Evolutionary conservation across 305 asterid species (phyloP), one percentile per base, ranked within the genome.

Genomic region (Fraxinus sp.): DNA sequence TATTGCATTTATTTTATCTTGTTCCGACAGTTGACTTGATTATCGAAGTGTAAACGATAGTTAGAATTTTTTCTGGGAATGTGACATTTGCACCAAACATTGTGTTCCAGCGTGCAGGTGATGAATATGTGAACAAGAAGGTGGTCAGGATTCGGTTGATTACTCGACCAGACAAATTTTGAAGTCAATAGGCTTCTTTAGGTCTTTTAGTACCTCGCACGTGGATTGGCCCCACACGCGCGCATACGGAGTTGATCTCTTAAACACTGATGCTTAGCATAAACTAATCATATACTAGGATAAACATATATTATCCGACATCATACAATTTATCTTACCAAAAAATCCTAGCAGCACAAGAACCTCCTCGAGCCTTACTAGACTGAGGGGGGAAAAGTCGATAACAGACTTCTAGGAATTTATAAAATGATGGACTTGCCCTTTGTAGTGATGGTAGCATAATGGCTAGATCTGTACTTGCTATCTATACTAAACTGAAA

Each of bases 401-500:
- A 66, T 66, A 3, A 8, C 13, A 26, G 20, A 59, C 9, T 20
- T 59, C 26, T 20, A 2, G 30, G 13, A 59, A 18, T 7, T 59
- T 18, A 49, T 57, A 57, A 22, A 24, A 24, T 7, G 32, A 62
- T 64, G 32, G 72, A 62, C 6, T 62, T 64, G 16, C 35, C 73
- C 73, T 64, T 64, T 64, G 28, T 22, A 24, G 33, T 18, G 68
- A n/a, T 57, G 28, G 68, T 57, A 57, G 68, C 16, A 24, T 24
- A 64, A 20, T 64, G 74, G 74, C 74, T 66, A 20, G 76, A 79
- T 64, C 46, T 64, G 76, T 52, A 64, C 30, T 64, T 35, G 62
- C 20, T 11, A 52, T 52, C 35, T 46, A 49, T 52, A 18, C 30
- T 20, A 20, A 59, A 59, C 30, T 59, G 30, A 7, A 20, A 24